Percentiles rank a stretch among this genome's conserved stretches.
Evolutionary conservation across 1,284 basidiomycete genomes (phyloP).

Genomic region (Microstroma glucosiphilum): DNA sequence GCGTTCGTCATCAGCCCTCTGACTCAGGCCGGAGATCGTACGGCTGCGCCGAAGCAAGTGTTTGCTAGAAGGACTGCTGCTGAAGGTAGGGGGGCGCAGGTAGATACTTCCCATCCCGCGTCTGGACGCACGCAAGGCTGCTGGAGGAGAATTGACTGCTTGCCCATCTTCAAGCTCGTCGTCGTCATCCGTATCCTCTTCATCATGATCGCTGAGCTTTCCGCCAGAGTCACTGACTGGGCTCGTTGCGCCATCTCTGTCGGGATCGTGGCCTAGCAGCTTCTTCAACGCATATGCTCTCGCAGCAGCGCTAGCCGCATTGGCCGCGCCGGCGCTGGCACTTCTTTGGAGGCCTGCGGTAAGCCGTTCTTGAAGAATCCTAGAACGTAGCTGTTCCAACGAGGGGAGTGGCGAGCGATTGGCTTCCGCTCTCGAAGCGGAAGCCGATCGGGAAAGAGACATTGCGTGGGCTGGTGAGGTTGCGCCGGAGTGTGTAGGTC

Average conservation of each 20-base stretch:
- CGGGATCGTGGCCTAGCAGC: slow-evolving; percentile 32
- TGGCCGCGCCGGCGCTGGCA: slow-evolving; percentile 24
- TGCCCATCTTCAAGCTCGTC: not conserved
- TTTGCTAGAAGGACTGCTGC: not conserved
- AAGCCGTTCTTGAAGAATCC: slow-evolving; percentile 41
- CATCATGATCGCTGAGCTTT: slow-evolving; percentile 9
- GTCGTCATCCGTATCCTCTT: slow-evolving; percentile 11
- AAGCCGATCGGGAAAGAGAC: slow-evolving; percentile 18
- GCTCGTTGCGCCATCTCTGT: slow-evolving; percentile 16
- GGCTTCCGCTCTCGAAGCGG: slow-evolving; percentile 11
- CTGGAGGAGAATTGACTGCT: not conserved
- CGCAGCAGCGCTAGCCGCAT: slow-evolving; percentile 42
- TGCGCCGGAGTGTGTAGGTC: slow-evolving; percentile 13
- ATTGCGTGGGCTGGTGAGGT: slow-evolving; percentile 4
- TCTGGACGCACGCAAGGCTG: not conserved
- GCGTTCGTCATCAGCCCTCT: slow-evolving; percentile 7
- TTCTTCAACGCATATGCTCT: slow-evolving; percentile 48
- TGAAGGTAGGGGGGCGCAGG: not conserved
- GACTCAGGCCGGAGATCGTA: not conserved
- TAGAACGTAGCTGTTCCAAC: slow-evolving; percentile 42
- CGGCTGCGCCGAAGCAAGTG: not conserved
- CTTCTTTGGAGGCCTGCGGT: slow-evolving; percentile 32
- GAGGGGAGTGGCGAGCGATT: slow-evolving; percentile 36
- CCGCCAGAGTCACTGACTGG: slow-evolving; percentile 13
- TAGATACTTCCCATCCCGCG: not conserved